Conservation (phyloP, 1,284 basidiomycete genomes). For the Rhizopogon parksii region DNA sequence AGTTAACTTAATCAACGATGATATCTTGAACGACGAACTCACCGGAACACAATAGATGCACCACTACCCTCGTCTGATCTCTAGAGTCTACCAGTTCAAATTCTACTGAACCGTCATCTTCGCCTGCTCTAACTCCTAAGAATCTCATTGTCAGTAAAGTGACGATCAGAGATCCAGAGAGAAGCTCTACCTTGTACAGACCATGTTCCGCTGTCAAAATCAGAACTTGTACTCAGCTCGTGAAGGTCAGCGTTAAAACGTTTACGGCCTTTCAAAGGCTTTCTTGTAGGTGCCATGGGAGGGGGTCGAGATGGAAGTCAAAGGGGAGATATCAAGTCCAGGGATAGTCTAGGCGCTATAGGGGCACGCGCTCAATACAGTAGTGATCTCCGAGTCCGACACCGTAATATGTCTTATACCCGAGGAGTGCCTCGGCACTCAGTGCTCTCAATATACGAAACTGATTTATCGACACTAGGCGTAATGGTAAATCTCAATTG, state of each 20-base stretch:
- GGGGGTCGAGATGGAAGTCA: background rate
- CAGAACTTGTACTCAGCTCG: constrained; percentile 34
- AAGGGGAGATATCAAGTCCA: background rate
- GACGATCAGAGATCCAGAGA: background rate
- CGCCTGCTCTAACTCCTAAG: constrained; percentile 41
- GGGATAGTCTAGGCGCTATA: no score
- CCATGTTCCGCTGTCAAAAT: constrained; percentile 32
- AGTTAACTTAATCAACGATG: background rate
- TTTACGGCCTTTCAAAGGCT: constrained; percentile 43
- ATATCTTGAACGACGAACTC: constrained; percentile 9
- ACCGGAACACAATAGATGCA: constrained; percentile 53
- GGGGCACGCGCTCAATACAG: no score
- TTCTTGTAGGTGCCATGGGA: background rate
- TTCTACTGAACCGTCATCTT: constrained; percentile 56
- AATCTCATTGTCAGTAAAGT: background rate
- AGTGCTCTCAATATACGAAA: no score
- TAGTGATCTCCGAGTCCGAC: no score
- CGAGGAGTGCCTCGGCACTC: no score
- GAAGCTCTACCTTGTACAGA: constrained; percentile 35
- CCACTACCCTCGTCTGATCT: constrained; percentile 29
- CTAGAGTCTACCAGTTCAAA: constrained; percentile 32
- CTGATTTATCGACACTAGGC: no score
- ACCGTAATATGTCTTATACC: no score
- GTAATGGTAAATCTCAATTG: no score
- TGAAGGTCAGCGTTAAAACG: constrained; percentile 47